Conservation (phyloP, 2,329 filamentous ascomycete species). For the Xylariaceae sp. region DNA sequence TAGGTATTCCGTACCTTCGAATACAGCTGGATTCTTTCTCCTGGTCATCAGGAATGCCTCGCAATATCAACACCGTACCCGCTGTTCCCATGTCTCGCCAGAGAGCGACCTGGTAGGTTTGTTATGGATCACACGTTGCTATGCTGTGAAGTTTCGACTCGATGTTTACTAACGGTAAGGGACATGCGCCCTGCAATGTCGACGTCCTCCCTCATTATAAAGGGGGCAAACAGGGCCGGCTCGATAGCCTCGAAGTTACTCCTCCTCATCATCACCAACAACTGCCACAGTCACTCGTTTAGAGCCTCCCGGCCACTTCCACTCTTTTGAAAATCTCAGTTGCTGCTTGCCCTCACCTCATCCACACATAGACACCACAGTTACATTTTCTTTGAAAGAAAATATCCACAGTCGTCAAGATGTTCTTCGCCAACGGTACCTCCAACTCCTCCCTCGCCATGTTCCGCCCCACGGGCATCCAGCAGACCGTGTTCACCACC, state of each 20-base stretch:
- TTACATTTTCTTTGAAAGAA: slow-evolving; percentile 4
- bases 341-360: neutral
- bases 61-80: slow-evolving; percentile 30
- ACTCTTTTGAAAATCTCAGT: slow-evolving; percentile 7
- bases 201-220: slow-evolving; percentile 29
- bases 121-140: slow-evolving; percentile 20
- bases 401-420: slow-evolving; percentile 17
- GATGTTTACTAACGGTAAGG: slow-evolving; percentile 15
- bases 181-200: slow-evolving; percentile 23
- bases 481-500: slow-evolving; percentile 33
- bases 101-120: slow-evolving; percentile 6
- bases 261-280: slow-evolving; percentile 15
- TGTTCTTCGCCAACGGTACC: slow-evolving; percentile 29
- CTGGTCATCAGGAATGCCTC: slow-evolving; percentile 26
- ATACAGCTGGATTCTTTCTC: neutral
- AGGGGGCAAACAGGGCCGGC: slow-evolving; percentile 19
- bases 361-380: neutral
- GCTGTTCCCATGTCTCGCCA: neutral
- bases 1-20: neutral
- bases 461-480: slow-evolving; percentile 27
- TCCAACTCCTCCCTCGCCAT: slow-evolving; percentile 30
- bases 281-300: slow-evolving; percentile 27
- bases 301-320: slow-evolving; percentile 24
- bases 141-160: slow-evolving; percentile 12
- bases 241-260: neutral